Base-by-base conservation (phyloP, 2,329 filamentous ascomycete genomes). In the Cucurbitaria berberidis region DNA sequence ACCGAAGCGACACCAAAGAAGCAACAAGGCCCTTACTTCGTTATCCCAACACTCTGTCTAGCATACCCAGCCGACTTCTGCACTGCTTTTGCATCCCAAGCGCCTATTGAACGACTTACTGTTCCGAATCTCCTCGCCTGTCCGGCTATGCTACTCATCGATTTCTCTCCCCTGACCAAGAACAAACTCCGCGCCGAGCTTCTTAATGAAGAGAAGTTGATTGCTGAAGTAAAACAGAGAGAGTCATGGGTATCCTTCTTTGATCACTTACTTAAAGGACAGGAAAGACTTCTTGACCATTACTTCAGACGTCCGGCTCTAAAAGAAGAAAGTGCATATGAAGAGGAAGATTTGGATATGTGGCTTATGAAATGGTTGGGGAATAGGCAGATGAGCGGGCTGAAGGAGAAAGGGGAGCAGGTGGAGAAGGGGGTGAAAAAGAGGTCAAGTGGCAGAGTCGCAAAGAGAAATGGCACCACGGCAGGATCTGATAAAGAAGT, bases 301-400 rank as follows among this genome's bases (percentile, higher is more conserved):
- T n/a, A 18, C n/a, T 36, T 36, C 18, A n/a, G 34, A 8, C 11
- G 34, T 11, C 34, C 34, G 8, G 34, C 18, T 8, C 34, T 36
- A 4, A 8, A 18, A 4, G 15, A 36, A 8, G 34, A 18, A n/a
- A n/a, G 13, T 18, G 13, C 13, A 4, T 36, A 36, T 36, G 34
- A 36, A 16, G 34, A 18, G 6, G 34, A n/a, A 4, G 34, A 36
- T 36, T n/a, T 36, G 3, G 34, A n/a, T n/a, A 16, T 36, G 34
- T 36, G 34, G 34, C 34, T 36, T n/a, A 18, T 3, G 13, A 36
- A 36, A n/a, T 36, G 34, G 34, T n/a, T 36, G n/a, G 34, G 13
- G 34, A 36, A 36, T 18, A 36, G 34, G 34, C 34, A 93, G 70
- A 78, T 93, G 24, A 89, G 86, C 30, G 89, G 89, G 0, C 11